These are phyloP conservation scores for Pleurotus citrinopileatus DNA, from an alignment of 768 basidiomycete genomes.

Conservation along the genomic window DNA sequence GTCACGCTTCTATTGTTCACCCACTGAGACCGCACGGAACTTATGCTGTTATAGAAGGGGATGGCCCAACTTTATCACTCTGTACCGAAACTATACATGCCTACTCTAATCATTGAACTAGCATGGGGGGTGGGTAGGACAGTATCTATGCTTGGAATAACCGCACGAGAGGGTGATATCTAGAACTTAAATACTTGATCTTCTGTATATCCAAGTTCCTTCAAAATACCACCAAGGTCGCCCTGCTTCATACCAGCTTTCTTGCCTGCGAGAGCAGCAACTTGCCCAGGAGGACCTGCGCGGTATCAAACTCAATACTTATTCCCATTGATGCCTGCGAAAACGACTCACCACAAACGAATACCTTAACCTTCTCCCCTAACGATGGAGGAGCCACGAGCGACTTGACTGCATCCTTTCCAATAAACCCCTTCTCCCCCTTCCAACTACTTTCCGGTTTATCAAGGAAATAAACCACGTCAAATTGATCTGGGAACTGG, in stretches of 20 bases:
- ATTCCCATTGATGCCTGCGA: not conserved
- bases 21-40: too few relatives aligned
- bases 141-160: not conserved
- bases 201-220: slow-evolving; percentile 81
- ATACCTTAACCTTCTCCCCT: slow-evolving; percentile 81
- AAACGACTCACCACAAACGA: slow-evolving; percentile 53
- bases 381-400: slow-evolving; percentile 62
- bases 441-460: slow-evolving; percentile 54
- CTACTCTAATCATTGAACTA: too few relatives aligned
- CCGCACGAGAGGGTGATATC: not conserved
- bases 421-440: slow-evolving; percentile 76
- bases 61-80: too few relatives aligned
- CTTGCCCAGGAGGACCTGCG: slow-evolving; percentile 81
- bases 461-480: slow-evolving; percentile 86
- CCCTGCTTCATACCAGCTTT: slow-evolving; percentile 91
- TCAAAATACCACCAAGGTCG: slow-evolving; percentile 75
- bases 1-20: too few relatives aligned
- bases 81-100: too few relatives aligned
- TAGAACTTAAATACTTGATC: slow-evolving; percentile 63
- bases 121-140: not conserved
- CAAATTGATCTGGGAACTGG: slow-evolving; percentile 67
- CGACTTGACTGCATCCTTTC: slow-evolving; percentile 67
- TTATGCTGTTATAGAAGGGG: too few relatives aligned
- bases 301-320: not conserved
- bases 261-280: slow-evolving; percentile 84